Evolutionary conservation across 148 eudicot species (phyloP).

Genomic region (Chenopodium album): DNA sequence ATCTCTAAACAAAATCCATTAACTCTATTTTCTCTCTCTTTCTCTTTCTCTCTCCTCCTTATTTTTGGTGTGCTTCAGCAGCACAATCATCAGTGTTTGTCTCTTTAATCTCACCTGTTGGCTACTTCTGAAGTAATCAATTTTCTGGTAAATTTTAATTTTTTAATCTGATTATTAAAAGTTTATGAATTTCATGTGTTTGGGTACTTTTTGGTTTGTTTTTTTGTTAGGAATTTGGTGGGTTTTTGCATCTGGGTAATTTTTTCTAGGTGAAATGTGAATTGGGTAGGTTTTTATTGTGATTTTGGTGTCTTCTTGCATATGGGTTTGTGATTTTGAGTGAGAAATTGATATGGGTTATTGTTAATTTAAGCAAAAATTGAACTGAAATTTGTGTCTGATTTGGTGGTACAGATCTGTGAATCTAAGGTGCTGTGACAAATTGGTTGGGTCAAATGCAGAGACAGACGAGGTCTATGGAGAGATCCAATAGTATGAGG

Average conservation of each 20-base stretch:
- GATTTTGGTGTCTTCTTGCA: background rate
- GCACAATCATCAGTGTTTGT: background rate
- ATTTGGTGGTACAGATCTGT: conserved; percentile 42
- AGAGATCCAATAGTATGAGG: conserved; percentile 69
- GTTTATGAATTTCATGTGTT: background rate
- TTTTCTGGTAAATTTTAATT: conserved; percentile 20
- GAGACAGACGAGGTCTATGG: conserved; percentile 76
- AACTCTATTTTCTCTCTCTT: background rate
- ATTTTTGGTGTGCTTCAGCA: background rate
- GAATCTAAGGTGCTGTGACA: conserved; percentile 23
- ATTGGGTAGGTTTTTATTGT: background rate
- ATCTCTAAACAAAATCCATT: conserved; percentile 15
- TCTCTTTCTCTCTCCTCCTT: background rate
- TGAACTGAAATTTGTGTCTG: conserved; percentile 10
- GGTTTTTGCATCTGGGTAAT: conserved; percentile 20
- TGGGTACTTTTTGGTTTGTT: background rate
- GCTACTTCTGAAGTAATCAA: conserved; percentile 10
- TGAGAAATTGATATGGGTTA: conserved; percentile 9
- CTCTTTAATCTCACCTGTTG: background rate
- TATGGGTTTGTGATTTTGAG: conserved; percentile 23
- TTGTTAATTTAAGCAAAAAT: background rate
- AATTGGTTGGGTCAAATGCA: conserved; percentile 29
- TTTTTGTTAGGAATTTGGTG: background rate
- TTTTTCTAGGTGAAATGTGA: background rate
- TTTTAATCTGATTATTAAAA: background rate